Conservation (phyloP, 1,284 basidiomycete genomes). For the Ustilago trichophora region DNA sequence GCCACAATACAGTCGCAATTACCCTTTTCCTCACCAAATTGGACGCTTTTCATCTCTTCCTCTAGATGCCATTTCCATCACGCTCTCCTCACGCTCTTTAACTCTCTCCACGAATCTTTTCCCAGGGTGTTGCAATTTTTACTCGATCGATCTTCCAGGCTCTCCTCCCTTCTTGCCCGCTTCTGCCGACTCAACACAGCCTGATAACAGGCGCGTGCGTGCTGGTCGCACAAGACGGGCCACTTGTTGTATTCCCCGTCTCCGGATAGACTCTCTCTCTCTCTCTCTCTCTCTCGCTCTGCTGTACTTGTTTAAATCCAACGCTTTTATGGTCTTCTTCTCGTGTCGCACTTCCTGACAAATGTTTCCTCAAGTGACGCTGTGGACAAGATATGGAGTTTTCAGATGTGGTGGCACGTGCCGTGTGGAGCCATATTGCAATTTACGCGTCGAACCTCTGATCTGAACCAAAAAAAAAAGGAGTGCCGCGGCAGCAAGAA, state of each 20-base stretch:
- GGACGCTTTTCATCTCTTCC: conserved; percentile 12
- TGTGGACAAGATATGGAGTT: no score
- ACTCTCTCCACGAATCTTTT: neutral
- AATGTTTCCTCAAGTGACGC: no score
- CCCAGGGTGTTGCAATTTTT: neutral
- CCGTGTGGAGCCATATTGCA: conserved; percentile 1
- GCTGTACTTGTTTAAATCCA: conserved; percentile 30
- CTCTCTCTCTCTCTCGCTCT: no score
- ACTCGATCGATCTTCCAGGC: neutral
- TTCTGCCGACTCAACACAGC: neutral
- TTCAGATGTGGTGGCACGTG: conserved; percentile 1
- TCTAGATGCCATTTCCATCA: conserved; percentile 3
- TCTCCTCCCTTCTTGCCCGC: neutral
- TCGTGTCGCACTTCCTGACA: no score
- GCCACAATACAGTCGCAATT: no score
- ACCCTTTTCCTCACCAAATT: neutral
- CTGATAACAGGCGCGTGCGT: neutral
- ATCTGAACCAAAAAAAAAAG: neutral
- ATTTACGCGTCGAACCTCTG: conserved; percentile 22
- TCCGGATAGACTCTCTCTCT: conserved; percentile 30
- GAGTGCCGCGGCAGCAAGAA: neutral
- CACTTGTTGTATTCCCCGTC: conserved; percentile 8
- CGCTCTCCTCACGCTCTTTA: conserved; percentile 14
- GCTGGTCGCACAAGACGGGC: neutral
- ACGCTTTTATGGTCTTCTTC: conserved; percentile 3